Base-by-base conservation (phyloP, 495 filamentous ascomycete species). In the Podospora sp. region DNA sequence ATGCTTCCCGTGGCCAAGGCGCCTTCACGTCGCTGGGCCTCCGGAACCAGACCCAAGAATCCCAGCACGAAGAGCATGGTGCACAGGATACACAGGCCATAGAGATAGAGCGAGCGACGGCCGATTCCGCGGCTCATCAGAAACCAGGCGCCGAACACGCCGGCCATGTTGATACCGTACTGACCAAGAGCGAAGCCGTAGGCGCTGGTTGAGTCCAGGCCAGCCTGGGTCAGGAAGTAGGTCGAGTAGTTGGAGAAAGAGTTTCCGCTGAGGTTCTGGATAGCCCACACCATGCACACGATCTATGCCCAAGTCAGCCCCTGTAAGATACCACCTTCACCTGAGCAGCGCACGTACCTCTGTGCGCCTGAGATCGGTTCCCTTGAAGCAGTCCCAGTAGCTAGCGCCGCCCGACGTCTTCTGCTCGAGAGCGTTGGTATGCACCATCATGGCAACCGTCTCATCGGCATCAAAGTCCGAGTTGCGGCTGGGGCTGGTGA, bases 381-480 rank as follows among this genome's bases (percentile, higher is more conserved):
- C 90, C 71, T 84, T 88, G 82, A 93, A 93, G 77, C 91, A 91
- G 70, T 93, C 91, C 62, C 83, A 69, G 69, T 91, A 92, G 59
- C 81, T 87, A n/a, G 90, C 85, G n/a, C 89, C 87, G 29, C 78
- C 78, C 22, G 88, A 90, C 64, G 89, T 88, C 77, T 89, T 89
- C 65, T 88, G 80, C 72, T 94, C 91, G 12, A 93, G 78, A 0
- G 89, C 89, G 11, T 88, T 90, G 8, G 91, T 93, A 70, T 92
- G 91, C 27, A 91, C 88, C 89, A 94, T 94, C 91, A 94, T 93
- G 56, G 90, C 84, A 49, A 95, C 81, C 0, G 89, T 92, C 76
- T 95, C 90, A 68, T 91, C 87, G 2, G 88, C 80, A 68, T 94
- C 83, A 67, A 93, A 91, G 25, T 88, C 81, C 0, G 82, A 82